Conservation (phyloP, 2,329 filamentous ascomycete genomes). For the Macrophomina pseudophaseolina region DNA sequence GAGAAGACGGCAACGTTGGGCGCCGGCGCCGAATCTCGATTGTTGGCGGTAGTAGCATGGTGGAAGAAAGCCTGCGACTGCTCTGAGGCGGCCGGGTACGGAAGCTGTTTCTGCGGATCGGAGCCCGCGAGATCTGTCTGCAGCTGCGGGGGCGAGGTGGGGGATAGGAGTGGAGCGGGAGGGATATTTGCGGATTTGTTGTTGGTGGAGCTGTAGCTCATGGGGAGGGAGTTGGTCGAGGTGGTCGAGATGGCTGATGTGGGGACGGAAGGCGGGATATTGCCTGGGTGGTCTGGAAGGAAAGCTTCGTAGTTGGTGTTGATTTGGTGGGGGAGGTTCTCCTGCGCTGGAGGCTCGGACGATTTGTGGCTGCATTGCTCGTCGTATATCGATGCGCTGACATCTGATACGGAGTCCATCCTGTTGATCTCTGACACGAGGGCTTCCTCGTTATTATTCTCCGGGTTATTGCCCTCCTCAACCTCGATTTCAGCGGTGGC, state of each 20-base stretch:
- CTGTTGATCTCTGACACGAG: constrained; percentile 3
- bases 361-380: not conserved
- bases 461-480: not conserved
- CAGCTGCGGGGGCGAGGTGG: not conserved
- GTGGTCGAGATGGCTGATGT: constrained; percentile 41
- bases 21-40: not conserved
- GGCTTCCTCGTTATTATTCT: not conserved
- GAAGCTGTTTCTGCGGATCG: constrained; percentile 3
- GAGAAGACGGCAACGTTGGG: constrained; percentile 2
- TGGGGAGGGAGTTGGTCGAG: constrained; percentile 7
- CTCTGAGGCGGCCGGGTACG: not conserved
- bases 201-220: constrained; percentile 1
- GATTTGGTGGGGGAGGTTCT: constrained; percentile 22
- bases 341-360: constrained; percentile 31
- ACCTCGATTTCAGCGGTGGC: not conserved
- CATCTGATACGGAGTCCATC: constrained; percentile 11
- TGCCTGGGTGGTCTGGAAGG: constrained; percentile 31
- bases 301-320: constrained; percentile 30
- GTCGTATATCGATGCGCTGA: not conserved
- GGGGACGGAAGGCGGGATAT: constrained; percentile 37
- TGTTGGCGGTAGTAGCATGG: too few relatives aligned
- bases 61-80: not conserved
- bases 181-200: not conserved
- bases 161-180: constrained; percentile 1
- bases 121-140: not conserved